Conservation (phyloP, 805 yeast genomes). For the Sugiyamaella lignohabitans region DNA sequence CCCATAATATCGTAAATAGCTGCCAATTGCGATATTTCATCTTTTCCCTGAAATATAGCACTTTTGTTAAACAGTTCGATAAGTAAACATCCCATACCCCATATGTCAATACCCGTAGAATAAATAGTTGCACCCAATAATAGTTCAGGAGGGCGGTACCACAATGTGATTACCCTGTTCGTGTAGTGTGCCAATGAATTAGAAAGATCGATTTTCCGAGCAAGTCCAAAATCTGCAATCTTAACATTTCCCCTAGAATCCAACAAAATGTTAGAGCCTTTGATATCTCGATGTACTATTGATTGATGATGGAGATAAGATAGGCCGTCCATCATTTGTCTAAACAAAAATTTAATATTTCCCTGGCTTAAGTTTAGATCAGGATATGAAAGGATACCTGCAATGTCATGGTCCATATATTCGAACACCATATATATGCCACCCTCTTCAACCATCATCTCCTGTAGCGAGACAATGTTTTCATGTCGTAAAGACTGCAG, state of each 20-base stretch:
- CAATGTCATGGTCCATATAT: slow-evolving; percentile 87
- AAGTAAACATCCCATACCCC: slow-evolving; percentile 94
- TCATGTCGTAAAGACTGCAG: slow-evolving; percentile 76
- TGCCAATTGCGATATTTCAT: slow-evolving; percentile 77
- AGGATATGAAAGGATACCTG: slow-evolving; percentile 79
- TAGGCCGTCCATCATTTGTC: slow-evolving; percentile 71
- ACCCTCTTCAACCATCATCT: slow-evolving; percentile 77
- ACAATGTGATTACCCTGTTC: slow-evolving; percentile 87
- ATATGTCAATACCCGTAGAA: slow-evolving; percentile 85
- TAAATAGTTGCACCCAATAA: slow-evolving; percentile 85
- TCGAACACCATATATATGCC: slow-evolving; percentile 86
- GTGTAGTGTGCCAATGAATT: slow-evolving; percentile 68
- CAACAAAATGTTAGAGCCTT: slow-evolving; percentile 85
- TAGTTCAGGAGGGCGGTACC: slow-evolving; percentile 97
- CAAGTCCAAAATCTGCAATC: slow-evolving; percentile 93
- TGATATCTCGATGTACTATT: slow-evolving; percentile 81
- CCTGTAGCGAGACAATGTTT: slow-evolving; percentile 73
- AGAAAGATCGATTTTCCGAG: slow-evolving; percentile 39
- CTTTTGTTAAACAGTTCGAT: slow-evolving; percentile 69
- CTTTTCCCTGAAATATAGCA: slow-evolving; percentile 81
- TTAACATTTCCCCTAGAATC: slow-evolving; percentile 70
- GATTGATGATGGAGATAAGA: slow-evolving; percentile 64
- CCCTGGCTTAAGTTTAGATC: slow-evolving; percentile 54
- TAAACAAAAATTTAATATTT: slow-evolving; percentile 72
- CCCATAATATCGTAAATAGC: slow-evolving; percentile 82